Base-by-base conservation (phyloP, 306 rosid species). In the Albizia julibrissin region DNA sequence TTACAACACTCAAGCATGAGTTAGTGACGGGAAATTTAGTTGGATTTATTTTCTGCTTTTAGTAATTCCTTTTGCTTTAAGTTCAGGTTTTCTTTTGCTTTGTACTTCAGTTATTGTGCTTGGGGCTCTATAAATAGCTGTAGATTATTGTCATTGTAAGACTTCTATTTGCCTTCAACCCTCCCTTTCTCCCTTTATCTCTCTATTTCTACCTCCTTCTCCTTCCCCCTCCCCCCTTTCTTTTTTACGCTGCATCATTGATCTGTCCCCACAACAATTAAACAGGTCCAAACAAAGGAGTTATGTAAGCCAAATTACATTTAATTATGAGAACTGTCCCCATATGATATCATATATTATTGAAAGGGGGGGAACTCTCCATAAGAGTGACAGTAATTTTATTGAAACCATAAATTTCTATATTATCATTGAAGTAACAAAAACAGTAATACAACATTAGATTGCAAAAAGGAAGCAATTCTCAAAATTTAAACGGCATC, bases 401-500 rank as follows among this genome's bases (percentile, higher is more conserved):
- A 49, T 73, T 22, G 27, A 39, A 73, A 29, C 64, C 8, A 47
- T 47, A 9, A 73, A 29, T 26, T 31, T 27, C 29, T 16, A 11
- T 26, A 9, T 56, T 56, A 10, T 59, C 33, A 59, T 24, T 24
- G 6, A 74, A 18, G 29, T 5, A 73, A 73, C 19, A 16, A 9
- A 59, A 61, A 11, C 10, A 78, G 31, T 31, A 11, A 70, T 46
- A 42, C 31, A 69, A 64, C 18, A 71, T 6, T 58, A 77, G 40
- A 71, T 26, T 47, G 24, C 61, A 72, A 16, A 46, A 16, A 46
- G 3, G 13, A 49, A 47, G 19, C 19, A 49, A 8, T 16, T 7
- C 14, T 29, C 64, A 73, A 72, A 49, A 65, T 10, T 83, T 65
- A 31, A 80, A 64, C 74, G 4, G 14, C n/a, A 76, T 37, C 34